Conservation (phyloP, 352 stramenopile genomes). For the Phytopythium boreale region DNA sequence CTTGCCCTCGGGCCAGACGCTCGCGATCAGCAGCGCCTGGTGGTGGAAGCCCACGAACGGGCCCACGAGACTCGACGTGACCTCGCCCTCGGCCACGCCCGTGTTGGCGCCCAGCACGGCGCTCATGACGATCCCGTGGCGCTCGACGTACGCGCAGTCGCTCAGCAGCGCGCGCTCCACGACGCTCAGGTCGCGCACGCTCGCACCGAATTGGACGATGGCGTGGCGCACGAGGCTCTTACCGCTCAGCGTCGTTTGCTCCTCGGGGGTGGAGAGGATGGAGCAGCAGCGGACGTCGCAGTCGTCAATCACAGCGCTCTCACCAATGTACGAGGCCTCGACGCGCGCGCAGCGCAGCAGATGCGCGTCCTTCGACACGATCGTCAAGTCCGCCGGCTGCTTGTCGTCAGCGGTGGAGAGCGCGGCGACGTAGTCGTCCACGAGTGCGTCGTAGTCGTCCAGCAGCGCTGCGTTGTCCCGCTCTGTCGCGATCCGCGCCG, state of each 20-base stretch:
- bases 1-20: conserved; percentile 90
- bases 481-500: conserved; percentile 32
- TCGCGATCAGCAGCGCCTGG: conserved; percentile 90
- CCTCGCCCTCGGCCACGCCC: conserved; percentile 85
- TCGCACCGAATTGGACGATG: conserved; percentile 72
- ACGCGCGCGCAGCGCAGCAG: conserved; percentile 67
- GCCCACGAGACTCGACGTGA: conserved; percentile 89
- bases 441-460: conserved; percentile 39
- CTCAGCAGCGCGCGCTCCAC: conserved; percentile 72
- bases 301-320: conserved; percentile 52
- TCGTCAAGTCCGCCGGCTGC: conserved; percentile 27
- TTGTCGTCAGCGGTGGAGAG: conserved; percentile 16
- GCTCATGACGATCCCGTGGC: conserved; percentile 83
- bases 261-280: conserved; percentile 55
- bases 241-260: conserved; percentile 37
- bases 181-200: conserved; percentile 61
- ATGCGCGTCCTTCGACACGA: conserved; percentile 46
- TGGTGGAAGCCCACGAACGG: conserved; percentile 96
- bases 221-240: conserved; percentile 67
- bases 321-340: conserved; percentile 62
- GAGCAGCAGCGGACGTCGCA: conserved; percentile 56
- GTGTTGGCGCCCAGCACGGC: conserved; percentile 87
- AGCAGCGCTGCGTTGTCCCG: conserved; percentile 41
- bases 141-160: conserved; percentile 72
- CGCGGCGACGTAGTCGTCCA: conserved; percentile 48